These are phyloP conservation scores for Paraleonurus japonicus DNA, from an alignment of 257 asterid genomes.

Conservation along the genomic window DNA sequence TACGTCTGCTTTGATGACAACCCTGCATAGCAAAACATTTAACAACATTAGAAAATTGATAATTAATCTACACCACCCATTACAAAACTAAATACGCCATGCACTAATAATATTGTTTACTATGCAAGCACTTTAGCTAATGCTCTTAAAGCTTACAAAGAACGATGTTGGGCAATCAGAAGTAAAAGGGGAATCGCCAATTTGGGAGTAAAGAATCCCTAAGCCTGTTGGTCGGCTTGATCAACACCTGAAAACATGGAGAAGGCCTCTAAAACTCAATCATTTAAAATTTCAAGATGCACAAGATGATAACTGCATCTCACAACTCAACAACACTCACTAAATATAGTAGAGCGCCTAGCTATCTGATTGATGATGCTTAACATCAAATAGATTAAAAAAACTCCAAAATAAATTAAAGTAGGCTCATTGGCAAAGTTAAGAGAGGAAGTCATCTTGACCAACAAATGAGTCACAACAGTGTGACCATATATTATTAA, in stretches of 20 bases:
- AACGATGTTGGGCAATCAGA: slow-evolving; percentile 94
- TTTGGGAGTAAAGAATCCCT: slow-evolving; percentile 89
- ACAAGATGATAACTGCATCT: neutral
- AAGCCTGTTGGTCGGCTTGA: slow-evolving; percentile 91
- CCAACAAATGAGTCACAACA: neutral
- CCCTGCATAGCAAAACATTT: slow-evolving; percentile 51
- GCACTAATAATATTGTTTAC: neutral
- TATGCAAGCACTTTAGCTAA: neutral
- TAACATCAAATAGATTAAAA: neutral
- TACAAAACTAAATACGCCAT: neutral
- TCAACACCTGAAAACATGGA: slow-evolving; percentile 67
- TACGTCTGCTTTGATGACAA: slow-evolving; percentile 82
- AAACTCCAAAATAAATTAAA: neutral
- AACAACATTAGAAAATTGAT: slow-evolving; percentile 6
- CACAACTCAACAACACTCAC: slow-evolving; percentile 18
- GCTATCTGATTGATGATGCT: neutral
- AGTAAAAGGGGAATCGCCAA: slow-evolving; percentile 92
- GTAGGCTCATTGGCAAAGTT: slow-evolving; percentile 2
- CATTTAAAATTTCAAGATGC: slow-evolving; percentile 2
- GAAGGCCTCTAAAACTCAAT: slow-evolving; percentile 11
- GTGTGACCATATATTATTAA: neutral
- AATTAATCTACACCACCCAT: slow-evolving; percentile 3
- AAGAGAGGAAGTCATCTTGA: neutral
- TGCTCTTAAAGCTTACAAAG: slow-evolving; percentile 57
- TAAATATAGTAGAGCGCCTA: slow-evolving; percentile 2